These are phyloP conservation scores for Metschnikowia orientalis DNA, from an alignment of 805 yeast genomes.

Conservation along the genomic window DNA sequence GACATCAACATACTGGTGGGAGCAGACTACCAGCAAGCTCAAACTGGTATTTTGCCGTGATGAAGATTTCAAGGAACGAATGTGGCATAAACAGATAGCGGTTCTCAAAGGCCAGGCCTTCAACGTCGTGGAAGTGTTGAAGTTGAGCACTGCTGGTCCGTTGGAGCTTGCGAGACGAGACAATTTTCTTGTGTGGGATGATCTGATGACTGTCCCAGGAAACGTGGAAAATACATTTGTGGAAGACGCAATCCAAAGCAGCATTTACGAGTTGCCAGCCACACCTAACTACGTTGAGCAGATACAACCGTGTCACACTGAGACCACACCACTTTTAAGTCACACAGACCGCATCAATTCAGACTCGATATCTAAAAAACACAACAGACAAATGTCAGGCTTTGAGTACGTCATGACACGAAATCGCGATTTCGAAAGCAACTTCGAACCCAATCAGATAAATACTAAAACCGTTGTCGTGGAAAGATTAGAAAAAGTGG, in stretches of 20 bases:
- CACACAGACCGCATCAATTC: not conserved
- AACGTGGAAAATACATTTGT: slow-evolving; percentile 26
- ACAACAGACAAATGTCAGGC: slow-evolving; percentile 18
- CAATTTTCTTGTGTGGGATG: slow-evolving; percentile 56
- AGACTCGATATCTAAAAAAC: not conserved
- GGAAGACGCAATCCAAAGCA: slow-evolving; percentile 37
- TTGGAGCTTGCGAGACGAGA: slow-evolving; percentile 59
- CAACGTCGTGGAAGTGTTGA: slow-evolving; percentile 64
- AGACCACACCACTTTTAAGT: slow-evolving; percentile 7
- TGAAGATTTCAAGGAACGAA: slow-evolving; percentile 56
- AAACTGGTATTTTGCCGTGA: slow-evolving; percentile 51
- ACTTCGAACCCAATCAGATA: slow-evolving; percentile 5
- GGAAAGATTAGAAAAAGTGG: slow-evolving; percentile 55
- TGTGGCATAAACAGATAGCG: slow-evolving; percentile 67
- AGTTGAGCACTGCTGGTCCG: slow-evolving; percentile 57
- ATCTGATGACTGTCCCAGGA: slow-evolving; percentile 53
- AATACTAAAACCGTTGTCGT: slow-evolving; percentile 48
- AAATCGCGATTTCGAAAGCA: slow-evolving; percentile 6
- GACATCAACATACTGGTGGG: slow-evolving; percentile 70
- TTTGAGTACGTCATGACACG: slow-evolving; percentile 20
- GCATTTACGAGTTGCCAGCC: slow-evolving; percentile 19
- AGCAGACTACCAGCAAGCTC: slow-evolving; percentile 46
- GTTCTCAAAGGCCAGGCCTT: slow-evolving; percentile 76
- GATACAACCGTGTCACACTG: not conserved
- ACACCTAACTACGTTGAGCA: not conserved